Evolutionary conservation across 1,284 basidiomycete genomes (phyloP).

Genomic region (Laetiporus sulphureus): DNA sequence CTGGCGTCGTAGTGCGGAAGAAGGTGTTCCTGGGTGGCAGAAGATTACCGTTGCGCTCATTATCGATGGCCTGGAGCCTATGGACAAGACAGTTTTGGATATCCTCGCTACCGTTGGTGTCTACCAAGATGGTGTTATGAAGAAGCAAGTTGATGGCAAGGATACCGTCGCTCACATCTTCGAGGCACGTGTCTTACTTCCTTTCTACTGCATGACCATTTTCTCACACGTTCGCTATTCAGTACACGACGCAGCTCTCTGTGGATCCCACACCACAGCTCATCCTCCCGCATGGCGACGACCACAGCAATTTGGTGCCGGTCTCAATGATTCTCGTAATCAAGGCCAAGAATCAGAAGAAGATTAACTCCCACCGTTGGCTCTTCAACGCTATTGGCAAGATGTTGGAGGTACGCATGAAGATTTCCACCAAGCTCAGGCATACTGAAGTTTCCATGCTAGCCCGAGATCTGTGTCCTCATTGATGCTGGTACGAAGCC

Average conservation of each 20-base stretch:
- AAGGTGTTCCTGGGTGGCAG: slow-evolving; percentile 89
- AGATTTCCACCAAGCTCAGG: too few relatives aligned
- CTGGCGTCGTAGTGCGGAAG: slow-evolving; percentile 81
- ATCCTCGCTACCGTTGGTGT: slow-evolving; percentile 83
- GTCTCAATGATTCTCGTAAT: slow-evolving; percentile 94
- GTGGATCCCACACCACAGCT: slow-evolving; percentile 87
- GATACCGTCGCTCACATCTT: slow-evolving; percentile 91
- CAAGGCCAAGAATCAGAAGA: slow-evolving; percentile 97
- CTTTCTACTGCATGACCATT: neutral
- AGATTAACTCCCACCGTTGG: slow-evolving; percentile 97
- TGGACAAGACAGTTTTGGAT: slow-evolving; percentile 94
- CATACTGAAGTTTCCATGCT: too few relatives aligned
- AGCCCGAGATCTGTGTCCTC: slow-evolving; percentile 88
- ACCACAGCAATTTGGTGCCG: slow-evolving; percentile 88
- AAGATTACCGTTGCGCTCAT: slow-evolving; percentile 89
- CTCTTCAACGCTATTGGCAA: slow-evolving; percentile 94
- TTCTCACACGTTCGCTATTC: neutral
- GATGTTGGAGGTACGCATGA: slow-evolving; percentile 68
- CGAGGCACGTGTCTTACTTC: slow-evolving; percentile 48
- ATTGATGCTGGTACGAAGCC: slow-evolving; percentile 96
- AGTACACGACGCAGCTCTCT: slow-evolving; percentile 91
- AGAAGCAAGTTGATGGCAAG: slow-evolving; percentile 89
- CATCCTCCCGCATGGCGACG: slow-evolving; percentile 83
- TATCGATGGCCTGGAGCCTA: slow-evolving; percentile 91
- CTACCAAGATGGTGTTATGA: slow-evolving; percentile 95